These are phyloP conservation scores for Pachysolen tannophilus DNA, from an alignment of 805 yeast genomes.

Conservation along the genomic window DNA sequence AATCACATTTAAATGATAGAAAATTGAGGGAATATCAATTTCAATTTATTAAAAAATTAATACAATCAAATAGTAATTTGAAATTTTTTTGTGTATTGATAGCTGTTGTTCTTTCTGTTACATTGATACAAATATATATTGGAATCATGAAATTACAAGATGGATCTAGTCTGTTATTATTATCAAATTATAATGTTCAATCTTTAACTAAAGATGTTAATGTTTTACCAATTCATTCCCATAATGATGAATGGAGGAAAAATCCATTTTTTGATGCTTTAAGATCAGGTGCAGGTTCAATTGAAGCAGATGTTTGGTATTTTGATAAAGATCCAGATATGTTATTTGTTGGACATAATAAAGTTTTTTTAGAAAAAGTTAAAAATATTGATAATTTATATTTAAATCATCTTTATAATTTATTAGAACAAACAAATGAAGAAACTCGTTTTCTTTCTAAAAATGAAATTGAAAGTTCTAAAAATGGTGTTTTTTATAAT, in stretches of 20 bases:
- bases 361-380: slow-evolving; percentile 29
- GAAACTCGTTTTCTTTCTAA: background rate
- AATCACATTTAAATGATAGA: no score
- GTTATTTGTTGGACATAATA: slow-evolving; percentile 62
- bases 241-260: slow-evolving; percentile 61
- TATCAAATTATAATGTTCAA: background rate
- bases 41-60: no score
- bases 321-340: slow-evolving; percentile 19
- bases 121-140: background rate
- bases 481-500: slow-evolving; percentile 34
- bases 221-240: slow-evolving; percentile 45
- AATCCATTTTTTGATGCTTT: slow-evolving; percentile 53
- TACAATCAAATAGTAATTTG: background rate
- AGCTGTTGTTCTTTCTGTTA: background rate
- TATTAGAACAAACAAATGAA: slow-evolving; percentile 40
- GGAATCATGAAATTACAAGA: background rate
- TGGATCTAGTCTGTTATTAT: background rate
- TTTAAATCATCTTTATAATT: slow-evolving; percentile 38
- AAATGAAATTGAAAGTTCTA: background rate
- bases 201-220: slow-evolving; percentile 18
- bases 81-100: background rate
- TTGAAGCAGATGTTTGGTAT: slow-evolving; percentile 64
- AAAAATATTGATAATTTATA: slow-evolving; percentile 43
- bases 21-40: no score
- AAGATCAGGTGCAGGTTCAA: slow-evolving; percentile 40